These are phyloP conservation scores for Paratinospora sagittata DNA, from an alignment of 164 flowering plant species.

Conservation along the genomic window DNA sequence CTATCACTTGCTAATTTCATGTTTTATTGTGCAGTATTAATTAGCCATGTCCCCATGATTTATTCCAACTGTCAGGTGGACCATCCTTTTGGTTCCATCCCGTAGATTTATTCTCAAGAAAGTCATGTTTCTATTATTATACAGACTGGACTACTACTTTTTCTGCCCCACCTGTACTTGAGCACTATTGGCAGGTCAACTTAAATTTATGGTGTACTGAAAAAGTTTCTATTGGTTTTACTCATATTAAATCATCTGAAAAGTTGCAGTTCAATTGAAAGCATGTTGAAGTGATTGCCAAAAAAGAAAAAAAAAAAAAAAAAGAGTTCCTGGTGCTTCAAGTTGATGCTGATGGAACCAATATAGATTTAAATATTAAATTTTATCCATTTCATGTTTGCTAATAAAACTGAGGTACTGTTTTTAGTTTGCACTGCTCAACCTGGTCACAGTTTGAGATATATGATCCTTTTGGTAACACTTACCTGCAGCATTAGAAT, in stretches of 20 bases:
- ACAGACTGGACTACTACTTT: not conserved
- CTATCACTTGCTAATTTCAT: not conserved
- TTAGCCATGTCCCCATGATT: not conserved
- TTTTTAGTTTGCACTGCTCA: not conserved
- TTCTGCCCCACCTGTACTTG: not conserved
- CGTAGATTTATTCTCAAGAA: not conserved
- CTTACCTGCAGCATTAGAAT: constrained; percentile 11
- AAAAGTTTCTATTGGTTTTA: not conserved
- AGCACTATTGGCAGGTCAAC: not conserved
- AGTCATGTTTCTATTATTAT: not conserved
- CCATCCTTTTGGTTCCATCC: not conserved
- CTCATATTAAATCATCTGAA: not conserved
- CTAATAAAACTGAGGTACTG: not conserved
- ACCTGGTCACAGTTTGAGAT: not conserved
- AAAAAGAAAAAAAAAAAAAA: too few relatives aligned
- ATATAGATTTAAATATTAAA: not conserved
- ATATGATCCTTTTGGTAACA: not conserved
- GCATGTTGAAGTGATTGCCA: not conserved
- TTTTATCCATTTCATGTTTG: not conserved
- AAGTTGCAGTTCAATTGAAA: not conserved
- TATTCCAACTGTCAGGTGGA: not conserved
- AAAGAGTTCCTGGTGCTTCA: not conserved
- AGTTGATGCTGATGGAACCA: not conserved
- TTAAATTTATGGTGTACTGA: not conserved
- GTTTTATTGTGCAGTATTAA: not conserved